A percentile compares a stretch with the other conserved stretches of the same genome.
Conservation (phyloP, 768 basidiomycete genomes). For the Sutorius australiensis region DNA sequence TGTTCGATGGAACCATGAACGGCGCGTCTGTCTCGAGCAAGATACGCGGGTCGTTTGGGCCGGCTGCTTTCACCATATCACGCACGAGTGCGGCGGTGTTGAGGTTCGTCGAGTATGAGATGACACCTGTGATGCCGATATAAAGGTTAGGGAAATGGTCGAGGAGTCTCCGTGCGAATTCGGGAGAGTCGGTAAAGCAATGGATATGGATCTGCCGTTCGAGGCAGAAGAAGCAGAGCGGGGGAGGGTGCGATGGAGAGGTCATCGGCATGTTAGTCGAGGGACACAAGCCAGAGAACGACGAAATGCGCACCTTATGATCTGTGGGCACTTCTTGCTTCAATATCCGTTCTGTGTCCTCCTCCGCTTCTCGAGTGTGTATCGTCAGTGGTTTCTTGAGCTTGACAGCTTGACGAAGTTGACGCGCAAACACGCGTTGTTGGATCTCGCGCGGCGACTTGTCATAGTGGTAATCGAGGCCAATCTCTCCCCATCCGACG, state of each 20-base stretch:
- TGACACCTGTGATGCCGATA: conserved; percentile 85
- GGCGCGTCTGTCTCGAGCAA: conserved; percentile 86
- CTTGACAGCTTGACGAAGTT: conserved; percentile 63
- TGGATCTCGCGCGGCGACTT: conserved; percentile 70
- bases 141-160: conserved; percentile 77
- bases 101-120: conserved; percentile 71
- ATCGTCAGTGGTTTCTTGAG: conserved; percentile 79
- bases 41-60: conserved; percentile 39
- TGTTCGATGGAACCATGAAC: conserved; percentile 77
- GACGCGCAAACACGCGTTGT: conserved; percentile 59
- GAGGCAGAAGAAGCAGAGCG: not conserved
- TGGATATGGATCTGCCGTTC: conserved; percentile 70
- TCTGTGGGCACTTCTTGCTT: conserved; percentile 72
- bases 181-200: conserved; percentile 82
- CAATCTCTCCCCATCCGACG: conserved; percentile 88
- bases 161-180: conserved; percentile 65
- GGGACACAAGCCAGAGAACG: not conserved
- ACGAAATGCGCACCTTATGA: conserved; percentile 46
- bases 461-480: conserved; percentile 83
- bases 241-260: no score
- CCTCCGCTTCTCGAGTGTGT: conserved; percentile 83
- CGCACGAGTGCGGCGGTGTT: conserved; percentile 70
- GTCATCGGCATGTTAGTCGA: not conserved
- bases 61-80: conserved; percentile 37
- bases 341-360: conserved; percentile 73